These are phyloP conservation scores for Arabidopsis arenosa DNA, from an alignment of 345 rosid genomes.

Conservation along the genomic window DNA sequence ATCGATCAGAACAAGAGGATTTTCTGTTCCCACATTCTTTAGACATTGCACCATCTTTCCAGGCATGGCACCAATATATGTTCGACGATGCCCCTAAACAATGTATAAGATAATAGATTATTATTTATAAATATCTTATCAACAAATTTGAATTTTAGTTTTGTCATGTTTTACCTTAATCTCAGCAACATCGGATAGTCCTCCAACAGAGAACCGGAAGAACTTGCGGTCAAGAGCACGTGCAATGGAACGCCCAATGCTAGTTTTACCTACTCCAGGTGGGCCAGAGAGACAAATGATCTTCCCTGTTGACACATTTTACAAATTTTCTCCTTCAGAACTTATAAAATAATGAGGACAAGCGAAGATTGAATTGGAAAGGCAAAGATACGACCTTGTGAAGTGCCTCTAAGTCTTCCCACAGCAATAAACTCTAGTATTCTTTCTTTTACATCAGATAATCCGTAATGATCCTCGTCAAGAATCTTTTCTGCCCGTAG, in stretches of 20 bases:
- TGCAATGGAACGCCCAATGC: conserved; percentile 93
- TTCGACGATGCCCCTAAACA: conserved; percentile 89
- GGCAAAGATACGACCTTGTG: conserved; percentile 62
- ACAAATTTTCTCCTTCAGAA: conserved; percentile 22
- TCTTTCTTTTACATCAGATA: conserved; percentile 91
- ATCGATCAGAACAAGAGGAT: conserved; percentile 94
- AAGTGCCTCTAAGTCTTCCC: conserved; percentile 80
- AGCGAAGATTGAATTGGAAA: background rate
- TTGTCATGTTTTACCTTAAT: conserved; percentile 65
- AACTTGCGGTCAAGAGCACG: conserved; percentile 88
- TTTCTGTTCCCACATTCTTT: conserved; percentile 88
- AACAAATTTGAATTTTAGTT: conserved; percentile 4
- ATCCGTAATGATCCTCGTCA: conserved; percentile 93
- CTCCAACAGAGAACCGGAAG: conserved; percentile 93
- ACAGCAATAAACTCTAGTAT: conserved; percentile 94
- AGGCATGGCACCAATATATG: conserved; percentile 94
- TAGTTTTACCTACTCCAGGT: conserved; percentile 98
- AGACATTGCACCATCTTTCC: conserved; percentile 99
- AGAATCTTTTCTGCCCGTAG: conserved; percentile 74
- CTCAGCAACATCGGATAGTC: conserved; percentile 85
- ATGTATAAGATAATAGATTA: conserved; percentile 29
- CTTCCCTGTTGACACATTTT: conserved; percentile 62
- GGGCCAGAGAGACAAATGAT: conserved; percentile 97
- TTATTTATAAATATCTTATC: background rate
- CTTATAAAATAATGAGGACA: conserved; percentile 1